A percentile compares a stretch with the other conserved stretches of the same genome.
phyloP scores from a whole-genome alignment of 202 grass and related monocot genomes.

The Digitaria exilis region DNA sequence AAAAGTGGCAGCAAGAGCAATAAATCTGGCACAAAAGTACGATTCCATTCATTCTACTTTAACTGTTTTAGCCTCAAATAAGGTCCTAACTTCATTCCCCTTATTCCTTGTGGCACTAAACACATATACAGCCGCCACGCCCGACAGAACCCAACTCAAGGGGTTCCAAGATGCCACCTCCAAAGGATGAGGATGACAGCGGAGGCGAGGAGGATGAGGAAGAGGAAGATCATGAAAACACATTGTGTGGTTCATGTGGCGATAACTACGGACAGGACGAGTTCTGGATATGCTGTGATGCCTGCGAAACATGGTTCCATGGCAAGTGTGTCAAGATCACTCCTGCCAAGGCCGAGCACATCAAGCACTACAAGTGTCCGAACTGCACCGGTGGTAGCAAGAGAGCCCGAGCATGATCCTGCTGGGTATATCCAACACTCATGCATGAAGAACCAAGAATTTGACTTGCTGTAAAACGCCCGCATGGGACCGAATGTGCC shows the following conservation, averaged over 20 bases:
- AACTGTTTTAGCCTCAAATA: not conserved
- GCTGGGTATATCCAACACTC: constrained; percentile 17
- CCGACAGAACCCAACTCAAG: constrained; percentile 58
- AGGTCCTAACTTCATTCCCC: constrained; percentile 9
- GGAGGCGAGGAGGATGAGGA: constrained; percentile 69
- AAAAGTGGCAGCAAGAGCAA: constrained; percentile 72
- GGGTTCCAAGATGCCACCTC: constrained; percentile 58
- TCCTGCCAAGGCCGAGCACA: constrained; percentile 96
- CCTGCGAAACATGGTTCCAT: constrained; percentile 97
- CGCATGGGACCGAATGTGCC: constrained; percentile 37
- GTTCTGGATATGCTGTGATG: constrained; percentile 99
- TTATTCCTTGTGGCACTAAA: constrained; percentile 22
- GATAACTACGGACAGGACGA: constrained; percentile 94
- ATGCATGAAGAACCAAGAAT: constrained; percentile 44
- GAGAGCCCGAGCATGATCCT: constrained; percentile 71
- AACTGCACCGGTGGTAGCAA: constrained; percentile 83
- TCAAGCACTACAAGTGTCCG: constrained; percentile 99
- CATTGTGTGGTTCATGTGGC: constrained; percentile 87
- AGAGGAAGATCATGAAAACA: constrained; percentile 88
- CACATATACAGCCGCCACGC: constrained; percentile 42
- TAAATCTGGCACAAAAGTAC: constrained; percentile 84
- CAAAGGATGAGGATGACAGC: constrained; percentile 75
- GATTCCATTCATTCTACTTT: constrained; percentile 19
- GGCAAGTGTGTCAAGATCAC: constrained; percentile 98
- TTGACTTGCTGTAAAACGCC: constrained; percentile 55